phyloP scores from a whole-genome alignment of 306 rosid species.

The Prunus campanulata region DNA sequence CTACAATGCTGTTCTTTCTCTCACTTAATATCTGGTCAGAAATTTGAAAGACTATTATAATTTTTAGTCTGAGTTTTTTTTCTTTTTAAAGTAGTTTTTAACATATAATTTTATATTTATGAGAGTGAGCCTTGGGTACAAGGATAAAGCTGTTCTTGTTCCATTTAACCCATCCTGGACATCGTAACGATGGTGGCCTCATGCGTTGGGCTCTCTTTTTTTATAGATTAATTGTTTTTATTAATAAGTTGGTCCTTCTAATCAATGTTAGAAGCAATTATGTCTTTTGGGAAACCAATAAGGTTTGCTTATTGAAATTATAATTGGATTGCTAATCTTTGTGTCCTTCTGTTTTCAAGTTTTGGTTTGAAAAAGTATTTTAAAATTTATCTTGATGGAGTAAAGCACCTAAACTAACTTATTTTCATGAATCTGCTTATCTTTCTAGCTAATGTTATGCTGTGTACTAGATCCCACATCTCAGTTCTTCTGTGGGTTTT shows the following conservation, averaged over 20 bases:
- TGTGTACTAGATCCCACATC: slow-evolving; percentile 6
- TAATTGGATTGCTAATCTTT: not conserved
- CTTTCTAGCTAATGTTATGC: not conserved
- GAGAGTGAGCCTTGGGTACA: not conserved
- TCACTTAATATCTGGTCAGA: not conserved
- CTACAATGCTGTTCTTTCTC: not conserved
- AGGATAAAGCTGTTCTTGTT: not conserved
- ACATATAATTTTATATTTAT: no score
- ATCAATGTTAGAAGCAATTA: not conserved
- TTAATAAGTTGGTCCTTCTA: not conserved
- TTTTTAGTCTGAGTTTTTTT: not conserved
- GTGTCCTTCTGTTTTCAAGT: not conserved
- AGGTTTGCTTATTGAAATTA: not conserved
- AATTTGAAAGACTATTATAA: not conserved
- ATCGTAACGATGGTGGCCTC: no score
- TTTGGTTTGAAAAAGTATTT: not conserved
- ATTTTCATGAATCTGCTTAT: not conserved
- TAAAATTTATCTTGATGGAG: not conserved
- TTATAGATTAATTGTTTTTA: not conserved
- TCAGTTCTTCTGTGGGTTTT: slow-evolving; percentile 27
- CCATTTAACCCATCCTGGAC: not conserved
- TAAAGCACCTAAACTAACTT: not conserved
- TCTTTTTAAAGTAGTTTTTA: not conserved
- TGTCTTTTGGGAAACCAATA: not conserved
- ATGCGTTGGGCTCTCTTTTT: not conserved